Base-by-base conservation (phyloP, 176 grass and related monocot species). In the Aegilops sharonensis region DNA sequence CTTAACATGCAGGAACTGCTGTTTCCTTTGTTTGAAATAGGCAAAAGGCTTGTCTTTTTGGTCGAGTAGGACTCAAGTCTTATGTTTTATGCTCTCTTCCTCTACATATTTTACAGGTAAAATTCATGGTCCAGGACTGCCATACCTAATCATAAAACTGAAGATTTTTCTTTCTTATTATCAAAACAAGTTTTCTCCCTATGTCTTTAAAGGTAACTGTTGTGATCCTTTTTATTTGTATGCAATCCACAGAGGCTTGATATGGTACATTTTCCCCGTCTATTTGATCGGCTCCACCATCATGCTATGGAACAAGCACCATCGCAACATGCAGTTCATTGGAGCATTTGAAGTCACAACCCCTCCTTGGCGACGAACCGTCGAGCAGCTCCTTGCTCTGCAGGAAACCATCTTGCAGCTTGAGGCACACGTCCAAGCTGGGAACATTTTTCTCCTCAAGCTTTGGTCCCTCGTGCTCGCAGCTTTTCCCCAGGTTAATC, bases 391-490 rank as follows among this genome's bases (percentile, higher is more conserved):
- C 20, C 67, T 95, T 17, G 91, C 88, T 43, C 79, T 95, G 60
- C 96, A 95, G 85, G 88, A 98, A 56, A 87, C 87, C 65, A 87
- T 94, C 68, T 95, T 93, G 82, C 88, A 92, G 77, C 60, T 95
- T 13, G 91, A 98, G 85, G 85, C 83, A 31, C 87, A 89, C 20
- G 91, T 94, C 47, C 96, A 92, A 64, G 87, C 87, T 15, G 90
- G 90, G 29, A 94, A 90, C 85, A 98, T 98, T 75, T 80, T 93
- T 68, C 96, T 98, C 69, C 91, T 98, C 18, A 98, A 98, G 77
- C 86, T 98, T 30, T 89, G 93, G 83, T 89, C 90, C 45, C 89
- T 98, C 84, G 75, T 98, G 84, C 88, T 94, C 68, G 91, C 96
- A 43, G 90, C 90, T 71, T 95, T 91, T 85, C 91, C 96, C 21